Evolutionary conservation across 306 rosid genomes (phyloP).

Genomic region (Lathyrus tuberosus): DNA sequence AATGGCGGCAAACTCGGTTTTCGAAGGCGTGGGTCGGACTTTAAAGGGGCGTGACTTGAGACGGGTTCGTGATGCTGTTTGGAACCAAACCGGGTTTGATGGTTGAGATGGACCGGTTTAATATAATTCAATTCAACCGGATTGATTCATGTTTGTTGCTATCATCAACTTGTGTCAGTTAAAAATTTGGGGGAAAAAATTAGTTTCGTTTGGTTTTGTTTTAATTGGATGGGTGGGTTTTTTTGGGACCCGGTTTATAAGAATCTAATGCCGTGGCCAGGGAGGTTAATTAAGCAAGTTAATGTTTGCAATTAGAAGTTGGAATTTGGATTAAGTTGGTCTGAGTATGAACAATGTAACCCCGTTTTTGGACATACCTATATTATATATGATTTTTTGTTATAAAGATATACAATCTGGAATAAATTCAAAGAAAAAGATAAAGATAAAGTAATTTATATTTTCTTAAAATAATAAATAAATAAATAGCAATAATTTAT

Average conservation of each 20-base stretch:
- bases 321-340: constrained; percentile 10
- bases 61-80: constrained; percentile 90
- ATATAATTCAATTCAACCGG: not conserved
- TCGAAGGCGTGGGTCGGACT: constrained; percentile 97
- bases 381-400: too few species aligned
- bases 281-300: constrained; percentile 41
- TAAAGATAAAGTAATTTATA: too few species aligned
- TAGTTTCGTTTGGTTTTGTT: not conserved
- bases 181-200: not conserved
- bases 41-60: constrained; percentile 91
- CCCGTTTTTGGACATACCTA: constrained; percentile 1
- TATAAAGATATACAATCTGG: too few species aligned
- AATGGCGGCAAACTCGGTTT: constrained; percentile 74
- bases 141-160: not conserved
- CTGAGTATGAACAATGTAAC: not conserved
- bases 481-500: too few species aligned
- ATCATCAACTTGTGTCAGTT: not conserved
- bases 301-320: constrained; percentile 35
- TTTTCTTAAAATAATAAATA: too few species aligned
- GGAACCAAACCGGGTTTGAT: constrained; percentile 95
- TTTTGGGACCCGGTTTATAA: not conserved
- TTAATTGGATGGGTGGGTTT: constrained; percentile 29
- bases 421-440: too few species aligned
- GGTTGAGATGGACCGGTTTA: constrained; percentile 45
- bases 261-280: not conserved